phyloP scores from a whole-genome alignment of 1,284 basidiomycete species.

The Rhodotorula sp. region DNA sequence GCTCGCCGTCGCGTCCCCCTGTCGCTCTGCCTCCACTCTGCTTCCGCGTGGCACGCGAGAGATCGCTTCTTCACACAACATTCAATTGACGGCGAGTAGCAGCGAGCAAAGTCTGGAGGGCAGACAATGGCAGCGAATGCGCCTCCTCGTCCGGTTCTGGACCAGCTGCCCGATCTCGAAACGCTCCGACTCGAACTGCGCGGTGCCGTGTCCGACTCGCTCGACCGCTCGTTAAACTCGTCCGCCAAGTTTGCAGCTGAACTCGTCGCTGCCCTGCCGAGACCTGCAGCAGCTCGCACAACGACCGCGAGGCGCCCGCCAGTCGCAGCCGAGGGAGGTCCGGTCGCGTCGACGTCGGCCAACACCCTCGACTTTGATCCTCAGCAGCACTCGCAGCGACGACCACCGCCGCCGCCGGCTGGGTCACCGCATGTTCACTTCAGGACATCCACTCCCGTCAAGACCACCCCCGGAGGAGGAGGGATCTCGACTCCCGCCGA shows the following conservation, averaged over 20 bases:
- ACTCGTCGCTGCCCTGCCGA: conserved; percentile 28
- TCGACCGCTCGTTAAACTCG: conserved; percentile 23
- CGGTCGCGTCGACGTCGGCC: not conserved
- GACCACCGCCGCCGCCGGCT: not conserved
- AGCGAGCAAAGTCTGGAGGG: too few species aligned
- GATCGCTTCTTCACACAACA: too few species aligned
- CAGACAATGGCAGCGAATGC: not conserved
- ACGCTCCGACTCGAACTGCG: conserved; percentile 18
- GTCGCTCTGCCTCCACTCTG: not conserved
- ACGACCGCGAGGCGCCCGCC: not conserved
- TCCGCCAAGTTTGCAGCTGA: conserved; percentile 40
- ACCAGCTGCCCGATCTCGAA: not conserved
- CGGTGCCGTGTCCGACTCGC: not conserved
- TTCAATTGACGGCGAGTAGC: too few species aligned
- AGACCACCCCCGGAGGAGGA: not conserved
- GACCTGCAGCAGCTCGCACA: not conserved
- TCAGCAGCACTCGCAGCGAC: not conserved
- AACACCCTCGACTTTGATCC: not conserved
- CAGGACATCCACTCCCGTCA: conserved; percentile 32
- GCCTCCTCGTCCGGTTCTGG: not conserved
- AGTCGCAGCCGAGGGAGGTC: not conserved
- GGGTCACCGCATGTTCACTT: conserved; percentile 20
- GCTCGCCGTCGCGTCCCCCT: not conserved
- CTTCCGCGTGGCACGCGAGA: too few species aligned
- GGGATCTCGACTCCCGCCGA: not conserved